Conservation (phyloP, 2,329 filamentous ascomycete species). For the Monilinia aucupariae region DNA sequence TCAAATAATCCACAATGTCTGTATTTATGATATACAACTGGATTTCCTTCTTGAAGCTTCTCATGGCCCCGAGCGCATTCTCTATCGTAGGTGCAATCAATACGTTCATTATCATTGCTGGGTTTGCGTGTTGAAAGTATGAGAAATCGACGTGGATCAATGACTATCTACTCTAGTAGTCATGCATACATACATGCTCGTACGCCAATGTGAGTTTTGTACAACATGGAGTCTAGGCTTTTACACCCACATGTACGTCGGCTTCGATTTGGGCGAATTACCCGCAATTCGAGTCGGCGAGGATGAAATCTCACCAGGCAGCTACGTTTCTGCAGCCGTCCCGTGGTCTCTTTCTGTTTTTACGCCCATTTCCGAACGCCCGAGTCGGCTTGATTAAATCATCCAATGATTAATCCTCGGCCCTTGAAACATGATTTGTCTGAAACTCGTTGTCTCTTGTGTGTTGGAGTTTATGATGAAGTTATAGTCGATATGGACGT, state of each 20-base stretch:
- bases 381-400: neutral
- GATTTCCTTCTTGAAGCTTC: too few relatives aligned
- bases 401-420: neutral
- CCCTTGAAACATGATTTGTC: neutral
- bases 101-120: too few relatives aligned
- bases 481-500: neutral
- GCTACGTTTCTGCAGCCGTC: neutral
- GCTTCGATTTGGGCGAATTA: neutral
- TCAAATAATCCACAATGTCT: too few relatives aligned
- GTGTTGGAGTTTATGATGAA: neutral
- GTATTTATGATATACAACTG: too few relatives aligned
- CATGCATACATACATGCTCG: too few relatives aligned
- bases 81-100: too few relatives aligned
- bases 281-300: neutral
- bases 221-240: neutral
- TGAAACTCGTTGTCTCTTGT: conserved; percentile 2
- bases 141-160: too few relatives aligned
- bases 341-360: neutral
- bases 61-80: too few relatives aligned
- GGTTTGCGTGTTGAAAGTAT: neutral
- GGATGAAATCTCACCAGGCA: neutral
- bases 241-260: neutral
- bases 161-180: too few relatives aligned
- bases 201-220: too few relatives aligned
- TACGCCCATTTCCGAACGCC: neutral